Evolutionary conservation across 2,329 filamentous ascomycete species (phyloP).

Genomic region (Fusarium equiseti): DNA sequence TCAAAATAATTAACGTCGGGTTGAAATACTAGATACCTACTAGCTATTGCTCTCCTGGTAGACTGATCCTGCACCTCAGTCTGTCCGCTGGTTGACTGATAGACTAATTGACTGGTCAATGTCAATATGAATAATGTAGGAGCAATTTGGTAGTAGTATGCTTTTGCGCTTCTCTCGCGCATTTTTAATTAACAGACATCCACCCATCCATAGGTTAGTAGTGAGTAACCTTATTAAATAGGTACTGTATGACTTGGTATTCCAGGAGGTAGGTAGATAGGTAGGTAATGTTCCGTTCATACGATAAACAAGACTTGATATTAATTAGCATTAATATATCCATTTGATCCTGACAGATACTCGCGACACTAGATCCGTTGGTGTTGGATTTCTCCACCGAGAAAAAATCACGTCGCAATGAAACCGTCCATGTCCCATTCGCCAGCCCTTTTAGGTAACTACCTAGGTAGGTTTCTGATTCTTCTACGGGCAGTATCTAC

Average conservation of each 20-base stretch:
- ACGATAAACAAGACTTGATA: neutral
- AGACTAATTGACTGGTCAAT: neutral
- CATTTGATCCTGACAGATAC: neutral
- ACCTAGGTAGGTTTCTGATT: conserved; percentile 32
- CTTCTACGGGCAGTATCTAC: conserved; percentile 4
- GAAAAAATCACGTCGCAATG: conserved; percentile 35
- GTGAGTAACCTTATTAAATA: neutral
- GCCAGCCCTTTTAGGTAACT: conserved; percentile 33
- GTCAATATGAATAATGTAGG: conserved; percentile 9
- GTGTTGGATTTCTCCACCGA: conserved; percentile 31
- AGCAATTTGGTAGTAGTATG: neutral
- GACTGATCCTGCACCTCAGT: neutral
- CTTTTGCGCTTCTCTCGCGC: conserved; percentile 9
- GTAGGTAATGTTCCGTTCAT: neutral
- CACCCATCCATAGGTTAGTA: neutral
- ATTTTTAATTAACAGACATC: neutral
- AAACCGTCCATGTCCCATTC: conserved; percentile 32
- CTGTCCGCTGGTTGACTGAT: neutral
- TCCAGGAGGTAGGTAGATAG: neutral
- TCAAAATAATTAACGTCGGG: neutral
- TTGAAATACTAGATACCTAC: neutral
- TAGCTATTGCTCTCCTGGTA: neutral
- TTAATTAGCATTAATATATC: neutral
- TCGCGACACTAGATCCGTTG: neutral
- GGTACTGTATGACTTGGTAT: neutral